phyloP scores from a whole-genome alignment of 2,329 filamentous ascomycete species.

The Aspergillus novofumigatus region DNA sequence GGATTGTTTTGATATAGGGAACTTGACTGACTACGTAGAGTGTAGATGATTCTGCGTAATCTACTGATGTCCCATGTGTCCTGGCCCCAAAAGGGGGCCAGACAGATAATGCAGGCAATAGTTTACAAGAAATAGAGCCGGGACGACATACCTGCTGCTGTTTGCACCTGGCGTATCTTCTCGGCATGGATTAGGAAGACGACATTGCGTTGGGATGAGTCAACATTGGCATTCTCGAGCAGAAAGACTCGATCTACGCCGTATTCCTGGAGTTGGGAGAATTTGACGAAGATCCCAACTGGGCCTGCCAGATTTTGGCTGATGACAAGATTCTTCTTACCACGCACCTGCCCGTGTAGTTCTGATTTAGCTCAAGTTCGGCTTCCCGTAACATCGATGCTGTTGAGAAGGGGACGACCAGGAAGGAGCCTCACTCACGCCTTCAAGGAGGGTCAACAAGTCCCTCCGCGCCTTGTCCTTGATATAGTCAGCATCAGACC shows the following conservation, averaged over 20 bases:
- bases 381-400: conserved; percentile 13
- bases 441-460: conserved; percentile 84
- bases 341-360: conserved; percentile 67
- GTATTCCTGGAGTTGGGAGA: conserved; percentile 92
- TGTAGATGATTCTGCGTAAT: conserved; percentile 50
- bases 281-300: conserved; percentile 87
- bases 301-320: conserved; percentile 87
- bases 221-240: conserved; percentile 90
- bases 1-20: conserved; percentile 45
- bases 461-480: conserved; percentile 70
- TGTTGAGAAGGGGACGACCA: conserved; percentile 12
- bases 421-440: conserved; percentile 65
- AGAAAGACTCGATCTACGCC: conserved; percentile 98
- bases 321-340: conserved; percentile 97
- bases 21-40: conserved; percentile 56
- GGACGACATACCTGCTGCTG: conserved; percentile 73
- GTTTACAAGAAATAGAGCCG: conserved; percentile 5
- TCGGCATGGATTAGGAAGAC: conserved; percentile 91
- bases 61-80: conserved; percentile 52
- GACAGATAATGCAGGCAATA: conserved; percentile 3
- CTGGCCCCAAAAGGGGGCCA: not conserved
- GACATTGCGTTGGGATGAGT: conserved; percentile 90
- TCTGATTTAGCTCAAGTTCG: conserved; percentile 17
- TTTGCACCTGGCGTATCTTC: conserved; percentile 75
- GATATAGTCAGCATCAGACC: conserved; percentile 44